Conservation (phyloP, 345 rosid species). For the Syzygium jambos region DNA sequence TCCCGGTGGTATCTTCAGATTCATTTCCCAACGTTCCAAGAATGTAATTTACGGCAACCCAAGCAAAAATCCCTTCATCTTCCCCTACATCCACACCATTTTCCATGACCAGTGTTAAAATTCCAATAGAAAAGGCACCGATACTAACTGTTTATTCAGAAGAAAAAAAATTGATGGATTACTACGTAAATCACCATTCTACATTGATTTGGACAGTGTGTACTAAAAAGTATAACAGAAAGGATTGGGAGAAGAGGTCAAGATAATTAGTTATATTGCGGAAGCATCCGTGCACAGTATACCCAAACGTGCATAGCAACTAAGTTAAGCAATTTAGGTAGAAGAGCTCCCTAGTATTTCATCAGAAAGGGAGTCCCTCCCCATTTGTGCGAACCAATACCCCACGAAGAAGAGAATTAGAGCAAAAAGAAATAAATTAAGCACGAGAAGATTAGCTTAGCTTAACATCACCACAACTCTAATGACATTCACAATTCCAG, state of each 20-base stretch:
- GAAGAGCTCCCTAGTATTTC: neutral
- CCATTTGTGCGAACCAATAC: neutral
- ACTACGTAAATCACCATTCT: neutral
- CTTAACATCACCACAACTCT: neutral
- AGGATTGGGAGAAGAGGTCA: neutral
- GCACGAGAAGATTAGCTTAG: neutral
- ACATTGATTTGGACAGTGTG: neutral
- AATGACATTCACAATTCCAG: neutral
- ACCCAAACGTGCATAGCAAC: neutral
- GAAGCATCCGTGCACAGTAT: neutral
- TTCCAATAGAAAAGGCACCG: neutral
- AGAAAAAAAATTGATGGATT: neutral
- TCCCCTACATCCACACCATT: constrained; percentile 14
- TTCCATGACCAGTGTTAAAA: neutral
- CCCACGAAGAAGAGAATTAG: neutral
- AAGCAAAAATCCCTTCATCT: constrained; percentile 28
- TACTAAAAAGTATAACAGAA: neutral
- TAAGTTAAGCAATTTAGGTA: neutral
- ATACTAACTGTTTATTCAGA: neutral
- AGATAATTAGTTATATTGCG: neutral
- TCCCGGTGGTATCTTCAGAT: constrained; percentile 27
- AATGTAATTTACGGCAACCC: constrained; percentile 39
- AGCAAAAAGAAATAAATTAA: neutral
- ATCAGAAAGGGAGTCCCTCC: neutral
- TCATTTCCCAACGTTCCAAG: constrained; percentile 35